These are phyloP conservation scores for Panicum hallii DNA, from an alignment of 202 grass and related monocot genomes.

Conservation along the genomic window DNA sequence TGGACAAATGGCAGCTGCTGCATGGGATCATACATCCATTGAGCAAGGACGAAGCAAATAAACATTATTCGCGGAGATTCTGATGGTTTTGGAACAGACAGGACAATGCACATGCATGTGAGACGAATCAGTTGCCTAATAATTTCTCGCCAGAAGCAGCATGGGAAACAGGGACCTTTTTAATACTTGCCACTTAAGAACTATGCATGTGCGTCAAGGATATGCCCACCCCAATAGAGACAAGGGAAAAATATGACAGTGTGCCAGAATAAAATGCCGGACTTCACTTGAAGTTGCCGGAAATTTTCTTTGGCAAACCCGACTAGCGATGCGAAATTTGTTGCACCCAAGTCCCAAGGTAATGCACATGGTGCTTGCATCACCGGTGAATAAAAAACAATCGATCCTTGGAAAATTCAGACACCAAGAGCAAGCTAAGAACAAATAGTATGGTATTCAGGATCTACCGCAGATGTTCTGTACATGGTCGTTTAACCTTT, in stretches of 20 bases:
- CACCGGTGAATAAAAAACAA: constrained; percentile 7
- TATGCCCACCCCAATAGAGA: constrained; percentile 39
- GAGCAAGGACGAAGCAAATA: constrained; percentile 50
- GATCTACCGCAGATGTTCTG: not conserved
- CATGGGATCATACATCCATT: constrained; percentile 44
- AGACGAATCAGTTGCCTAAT: constrained; percentile 54
- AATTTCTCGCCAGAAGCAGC: constrained; percentile 56
- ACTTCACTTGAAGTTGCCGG: constrained; percentile 47
- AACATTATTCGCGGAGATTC: constrained; percentile 57
- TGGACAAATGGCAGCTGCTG: constrained; percentile 36
- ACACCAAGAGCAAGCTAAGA: not conserved
- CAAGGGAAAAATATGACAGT: constrained; percentile 38
- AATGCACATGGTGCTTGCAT: not conserved
- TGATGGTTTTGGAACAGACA: constrained; percentile 62
- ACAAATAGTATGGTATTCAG: not conserved
- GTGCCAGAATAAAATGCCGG: not conserved
- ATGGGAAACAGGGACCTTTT: constrained; percentile 54
- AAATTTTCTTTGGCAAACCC: constrained; percentile 23
- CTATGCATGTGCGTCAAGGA: constrained; percentile 45
- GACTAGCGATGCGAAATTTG: not conserved
- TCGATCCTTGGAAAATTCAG: constrained; percentile 1
- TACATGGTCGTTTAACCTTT: not conserved
- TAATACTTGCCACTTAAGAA: constrained; percentile 50
- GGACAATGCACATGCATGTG: constrained; percentile 67
- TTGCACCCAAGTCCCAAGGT: not conserved